These are phyloP conservation scores for Talaromyces pinophilus DNA, from an alignment of 2,329 filamentous ascomycete genomes.

Conservation along the genomic window DNA sequence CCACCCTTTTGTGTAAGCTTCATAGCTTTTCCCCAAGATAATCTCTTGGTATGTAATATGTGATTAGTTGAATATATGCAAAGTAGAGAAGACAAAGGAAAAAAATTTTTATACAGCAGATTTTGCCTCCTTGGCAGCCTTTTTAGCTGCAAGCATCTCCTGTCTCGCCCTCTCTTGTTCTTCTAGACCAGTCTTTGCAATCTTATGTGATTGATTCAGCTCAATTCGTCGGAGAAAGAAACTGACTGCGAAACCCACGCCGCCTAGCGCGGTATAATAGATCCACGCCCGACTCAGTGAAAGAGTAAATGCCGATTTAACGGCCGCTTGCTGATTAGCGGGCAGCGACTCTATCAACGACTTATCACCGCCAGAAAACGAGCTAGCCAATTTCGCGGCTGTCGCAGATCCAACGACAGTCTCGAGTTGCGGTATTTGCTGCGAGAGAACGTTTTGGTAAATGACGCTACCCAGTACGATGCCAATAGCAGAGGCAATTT, in stretches of 20 bases:
- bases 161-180: conserved; percentile 47
- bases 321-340: conserved; percentile 36
- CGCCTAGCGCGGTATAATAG: conserved; percentile 47
- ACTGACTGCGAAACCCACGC: conserved; percentile 42
- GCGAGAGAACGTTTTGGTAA: conserved; percentile 42
- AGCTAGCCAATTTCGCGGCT: conserved; percentile 31
- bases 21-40: neutral
- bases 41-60: neutral
- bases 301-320: conserved; percentile 46
- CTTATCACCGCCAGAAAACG: conserved; percentile 40
- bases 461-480: conserved; percentile 60
- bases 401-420: conserved; percentile 35
- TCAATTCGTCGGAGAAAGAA: conserved; percentile 41
- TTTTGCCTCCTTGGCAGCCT: conserved; percentile 22
- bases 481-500: conserved; percentile 59
- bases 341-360: conserved; percentile 38
- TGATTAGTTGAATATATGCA: conserved; percentile 7
- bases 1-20: neutral
- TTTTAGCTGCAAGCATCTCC: conserved; percentile 35
- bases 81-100: neutral
- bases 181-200: conserved; percentile 48
- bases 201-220: conserved; percentile 45
- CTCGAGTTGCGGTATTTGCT: conserved; percentile 34
- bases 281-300: conserved; percentile 55
- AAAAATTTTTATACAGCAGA: neutral